Conservation (phyloP, 140 eudicot genomes). For the Cichorium intybus region DNA sequence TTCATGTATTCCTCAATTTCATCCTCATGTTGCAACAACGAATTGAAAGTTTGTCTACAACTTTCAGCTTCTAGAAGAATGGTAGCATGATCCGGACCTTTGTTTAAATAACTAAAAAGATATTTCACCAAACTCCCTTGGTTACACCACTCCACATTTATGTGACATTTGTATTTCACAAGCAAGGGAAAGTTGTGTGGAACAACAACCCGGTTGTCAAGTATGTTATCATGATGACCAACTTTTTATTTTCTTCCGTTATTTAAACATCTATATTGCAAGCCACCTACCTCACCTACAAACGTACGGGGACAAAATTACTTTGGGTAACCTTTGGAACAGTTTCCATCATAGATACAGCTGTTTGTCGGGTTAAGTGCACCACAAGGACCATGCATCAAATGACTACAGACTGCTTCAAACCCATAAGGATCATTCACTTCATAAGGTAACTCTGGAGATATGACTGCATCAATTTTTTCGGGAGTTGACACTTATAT, state of each 20-base stretch:
- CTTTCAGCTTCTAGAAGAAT: background rate
- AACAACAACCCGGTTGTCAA: conserved; percentile 8
- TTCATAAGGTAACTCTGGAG: background rate
- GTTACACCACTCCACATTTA: conserved; percentile 17
- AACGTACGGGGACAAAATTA: background rate
- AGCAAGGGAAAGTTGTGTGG: conserved; percentile 9
- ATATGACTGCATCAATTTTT: background rate
- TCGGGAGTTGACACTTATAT: background rate
- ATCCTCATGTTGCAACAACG: background rate
- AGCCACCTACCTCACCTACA: conserved; percentile 6
- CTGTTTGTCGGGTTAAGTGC: background rate
- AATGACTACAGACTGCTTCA: background rate
- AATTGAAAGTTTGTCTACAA: background rate
- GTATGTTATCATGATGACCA: background rate
- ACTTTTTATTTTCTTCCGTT: background rate
- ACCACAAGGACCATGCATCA: conserved; percentile 11
- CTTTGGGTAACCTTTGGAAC: background rate
- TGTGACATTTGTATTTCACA: conserved; percentile 6
- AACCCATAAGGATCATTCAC: background rate
- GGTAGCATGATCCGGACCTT: conserved; percentile 6
- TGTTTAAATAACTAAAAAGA: conserved; percentile 7
- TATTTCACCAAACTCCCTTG: conserved; percentile 14
- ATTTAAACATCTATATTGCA: background rate
- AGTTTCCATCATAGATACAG: background rate
- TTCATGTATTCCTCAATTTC: background rate